Evolutionary conservation across 768 basidiomycete species (phyloP).

Genomic region (Lentinula sp.): DNA sequence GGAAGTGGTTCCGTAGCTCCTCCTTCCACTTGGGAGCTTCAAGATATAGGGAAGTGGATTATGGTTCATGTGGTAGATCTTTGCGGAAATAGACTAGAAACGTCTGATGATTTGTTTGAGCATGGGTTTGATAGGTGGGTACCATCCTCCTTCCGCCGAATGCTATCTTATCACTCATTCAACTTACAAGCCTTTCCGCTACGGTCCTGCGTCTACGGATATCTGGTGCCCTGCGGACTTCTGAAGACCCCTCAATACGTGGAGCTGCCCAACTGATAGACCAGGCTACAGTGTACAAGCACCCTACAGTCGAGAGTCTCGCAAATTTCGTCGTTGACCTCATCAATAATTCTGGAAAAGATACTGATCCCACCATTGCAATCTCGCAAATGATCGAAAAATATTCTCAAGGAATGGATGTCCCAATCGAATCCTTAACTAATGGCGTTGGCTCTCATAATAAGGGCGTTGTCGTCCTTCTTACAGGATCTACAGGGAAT

Average conservation of each 20-base stretch:
- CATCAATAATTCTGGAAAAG: slow-evolving; percentile 2
- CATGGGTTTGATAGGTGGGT: slow-evolving; percentile 22
- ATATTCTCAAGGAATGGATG: slow-evolving; percentile 16
- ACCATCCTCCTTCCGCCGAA: background rate
- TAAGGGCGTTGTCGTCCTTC: slow-evolving; percentile 19
- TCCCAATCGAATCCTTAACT: background rate
- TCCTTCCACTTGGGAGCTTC: slow-evolving; percentile 7
- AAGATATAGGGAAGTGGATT: slow-evolving; percentile 15
- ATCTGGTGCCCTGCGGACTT: slow-evolving; percentile 24
- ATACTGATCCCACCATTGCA: slow-evolving; percentile 9
- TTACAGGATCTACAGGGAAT: slow-evolving; percentile 36
- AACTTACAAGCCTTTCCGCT: slow-evolving; percentile 14
- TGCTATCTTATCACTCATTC: background rate
- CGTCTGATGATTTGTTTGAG: slow-evolving; percentile 19
- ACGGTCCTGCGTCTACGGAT: slow-evolving; percentile 28
- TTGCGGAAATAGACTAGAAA: slow-evolving; percentile 15
- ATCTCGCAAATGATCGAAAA: slow-evolving; percentile 36
- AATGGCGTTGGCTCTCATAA: slow-evolving; percentile 7
- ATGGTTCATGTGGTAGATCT: slow-evolving; percentile 17
- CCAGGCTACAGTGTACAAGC: slow-evolving; percentile 17
- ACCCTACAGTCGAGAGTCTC: slow-evolving; percentile 20
- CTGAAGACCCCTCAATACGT: slow-evolving; percentile 10
- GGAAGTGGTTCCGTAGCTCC: slow-evolving; percentile 15
- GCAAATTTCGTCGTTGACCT: slow-evolving; percentile 13
- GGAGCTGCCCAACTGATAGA: slow-evolving; percentile 13